Base-by-base conservation (phyloP, 148 eudicot genomes). In the Rhododendron ovatum region DNA sequence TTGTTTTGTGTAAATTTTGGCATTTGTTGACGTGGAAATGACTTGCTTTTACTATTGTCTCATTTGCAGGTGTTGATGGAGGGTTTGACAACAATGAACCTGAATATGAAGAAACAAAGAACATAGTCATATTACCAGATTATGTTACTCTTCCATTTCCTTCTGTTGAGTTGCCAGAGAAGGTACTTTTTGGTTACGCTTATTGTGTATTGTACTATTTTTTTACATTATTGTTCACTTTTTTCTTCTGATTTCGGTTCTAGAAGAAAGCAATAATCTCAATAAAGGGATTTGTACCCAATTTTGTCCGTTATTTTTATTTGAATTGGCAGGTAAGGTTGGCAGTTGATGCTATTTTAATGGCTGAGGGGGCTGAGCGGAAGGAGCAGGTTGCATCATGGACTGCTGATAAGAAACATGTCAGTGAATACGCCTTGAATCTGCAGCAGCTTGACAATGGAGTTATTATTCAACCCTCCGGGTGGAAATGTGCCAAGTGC, bases 401-500 rank as follows among this genome's bases (percentile, higher is more conserved):
- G 99, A 91, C 93, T 48, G 98, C 98, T 85, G 99, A 95, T 87
- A 91, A 86, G 92, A 96, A 96, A 93, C 88, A 86, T 84, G 86
- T 91, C 73, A 96, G 99, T 92, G 87, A 91, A 86, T 88, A 92
- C 89, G 98, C 99, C 47, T 75, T 85, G 91, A 85, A 89, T 89
- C 89, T 96, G 90, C 90, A 88, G 78, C 99, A 96, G 91, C 88
- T 92, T 83, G 93, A 88, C 88, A 92, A 92, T 90, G 99, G 94
- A 63, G 91, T 94, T 80, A 75, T 83, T 85, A 87, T 96, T 89
- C 96, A 98, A 87, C 99, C 96, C 67, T 91, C 94, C 37, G 98
- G 99, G 3, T 96, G 98, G 99, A 96, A 93, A 87, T 96, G 99
- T 91, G 88, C 94, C 26, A 95, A 93, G 83, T 96, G 99, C 87